Conservation (phyloP, 2,329 filamentous ascomycete species). For the Exutisphaerella laricina region DNA sequence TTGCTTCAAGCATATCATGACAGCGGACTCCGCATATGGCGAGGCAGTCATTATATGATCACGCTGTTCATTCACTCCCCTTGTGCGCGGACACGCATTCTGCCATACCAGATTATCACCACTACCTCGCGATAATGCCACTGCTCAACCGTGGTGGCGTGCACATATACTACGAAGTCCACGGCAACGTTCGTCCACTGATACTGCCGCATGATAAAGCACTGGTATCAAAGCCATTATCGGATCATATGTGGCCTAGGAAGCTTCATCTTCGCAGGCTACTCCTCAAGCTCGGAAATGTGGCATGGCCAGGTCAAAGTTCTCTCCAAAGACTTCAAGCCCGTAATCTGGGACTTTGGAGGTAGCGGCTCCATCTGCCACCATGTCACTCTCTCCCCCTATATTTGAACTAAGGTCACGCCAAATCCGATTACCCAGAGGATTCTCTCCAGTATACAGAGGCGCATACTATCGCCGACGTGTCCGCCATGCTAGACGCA, state of each 20-base stretch:
- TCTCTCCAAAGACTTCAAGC: slow-evolving; percentile 19
- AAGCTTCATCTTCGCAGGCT: too few relatives aligned
- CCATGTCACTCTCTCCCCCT: too few relatives aligned
- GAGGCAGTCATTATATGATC: too few relatives aligned
- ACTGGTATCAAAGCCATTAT: too few relatives aligned
- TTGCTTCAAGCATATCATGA: too few relatives aligned
- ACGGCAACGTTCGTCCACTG: slow-evolving; percentile 12
- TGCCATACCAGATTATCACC: too few relatives aligned
- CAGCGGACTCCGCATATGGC: too few relatives aligned
- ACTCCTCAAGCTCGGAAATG: slow-evolving; percentile 27
- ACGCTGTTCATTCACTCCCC: too few relatives aligned
- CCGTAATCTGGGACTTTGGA: slow-evolving; percentile 22
- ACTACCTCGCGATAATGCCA: slow-evolving; percentile 9
- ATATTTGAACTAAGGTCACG: slow-evolving; percentile 25
- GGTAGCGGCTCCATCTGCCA: too few relatives aligned
- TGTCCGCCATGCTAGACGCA: slow-evolving; percentile 23
- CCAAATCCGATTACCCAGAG: slow-evolving; percentile 21
- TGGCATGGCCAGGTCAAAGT: slow-evolving; percentile 24
- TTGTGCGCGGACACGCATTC: too few relatives aligned
- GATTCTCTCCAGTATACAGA: slow-evolving; percentile 23
- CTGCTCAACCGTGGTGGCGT: slow-evolving; percentile 18
- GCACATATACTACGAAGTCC: slow-evolving; percentile 24
- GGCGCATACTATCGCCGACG: slow-evolving; percentile 26
- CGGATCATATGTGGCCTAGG: too few relatives aligned
- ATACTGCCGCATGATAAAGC: neutral